Conservation (phyloP, 768 basidiomycete species). For the Mycena capillaripes region DNA sequence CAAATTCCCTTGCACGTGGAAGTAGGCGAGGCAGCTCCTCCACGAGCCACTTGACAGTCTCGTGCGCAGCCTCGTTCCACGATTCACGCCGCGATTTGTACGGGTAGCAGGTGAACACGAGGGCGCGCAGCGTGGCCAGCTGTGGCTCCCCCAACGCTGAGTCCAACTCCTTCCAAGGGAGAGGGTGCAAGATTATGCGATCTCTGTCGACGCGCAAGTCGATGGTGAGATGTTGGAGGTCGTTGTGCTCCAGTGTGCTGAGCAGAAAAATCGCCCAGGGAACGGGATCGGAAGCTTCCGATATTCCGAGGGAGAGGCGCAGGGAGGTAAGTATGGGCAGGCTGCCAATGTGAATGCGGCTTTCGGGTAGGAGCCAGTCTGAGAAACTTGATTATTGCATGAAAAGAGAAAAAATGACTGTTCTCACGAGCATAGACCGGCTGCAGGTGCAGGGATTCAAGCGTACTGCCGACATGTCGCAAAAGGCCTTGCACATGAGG, state of each 20-base stretch:
- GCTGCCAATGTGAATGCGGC: background rate
- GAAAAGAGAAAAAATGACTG: background rate
- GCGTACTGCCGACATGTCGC: background rate
- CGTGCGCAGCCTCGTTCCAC: background rate
- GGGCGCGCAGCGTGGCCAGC: background rate
- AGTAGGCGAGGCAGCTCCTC: background rate
- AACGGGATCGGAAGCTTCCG: constrained; percentile 2
- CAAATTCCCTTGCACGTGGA: constrained; percentile 1
- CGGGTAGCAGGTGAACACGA: constrained; percentile 7
- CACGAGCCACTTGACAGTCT: background rate
- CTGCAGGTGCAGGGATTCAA: constrained; percentile 22
- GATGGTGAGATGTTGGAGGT: constrained; percentile 8
- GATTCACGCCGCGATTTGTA: background rate
- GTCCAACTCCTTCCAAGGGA: constrained; percentile 13
- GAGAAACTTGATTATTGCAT: background rate
- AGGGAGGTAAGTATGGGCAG: constrained; percentile 14
- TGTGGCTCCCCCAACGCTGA: constrained; percentile 7
- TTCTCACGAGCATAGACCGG: constrained; percentile 13
- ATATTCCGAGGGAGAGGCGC: constrained; percentile 23
- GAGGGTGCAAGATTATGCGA: background rate
- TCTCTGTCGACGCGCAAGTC: constrained; percentile 10
- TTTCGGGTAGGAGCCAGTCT: constrained; percentile 9
- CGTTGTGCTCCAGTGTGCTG: background rate
- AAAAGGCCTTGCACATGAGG: background rate
- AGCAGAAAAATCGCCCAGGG: constrained; percentile 22